Conservation (phyloP, 192 early-diverging fungal species). For the Backusella circina region DNA sequence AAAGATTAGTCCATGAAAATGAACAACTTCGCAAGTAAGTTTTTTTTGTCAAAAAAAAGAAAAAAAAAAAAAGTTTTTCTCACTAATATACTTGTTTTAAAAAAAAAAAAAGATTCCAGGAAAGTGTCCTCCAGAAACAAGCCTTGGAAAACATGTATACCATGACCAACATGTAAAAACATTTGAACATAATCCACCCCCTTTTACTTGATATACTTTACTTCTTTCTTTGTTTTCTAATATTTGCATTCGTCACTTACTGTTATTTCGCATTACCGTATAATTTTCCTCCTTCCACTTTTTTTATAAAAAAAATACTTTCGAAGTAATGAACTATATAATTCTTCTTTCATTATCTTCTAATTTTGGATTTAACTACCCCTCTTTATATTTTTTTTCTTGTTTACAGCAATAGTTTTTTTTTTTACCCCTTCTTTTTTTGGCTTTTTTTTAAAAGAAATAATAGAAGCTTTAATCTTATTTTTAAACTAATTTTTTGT, state of each 20-base stretch:
- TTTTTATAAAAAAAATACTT: not conserved
- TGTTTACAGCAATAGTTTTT: not conserved
- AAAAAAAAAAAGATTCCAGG: slow-evolving; percentile 26
- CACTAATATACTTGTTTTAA: not conserved
- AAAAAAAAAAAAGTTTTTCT: not conserved
- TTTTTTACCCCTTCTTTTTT: not conserved
- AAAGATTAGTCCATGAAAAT: slow-evolving; percentile 34
- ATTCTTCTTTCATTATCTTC: not conserved
- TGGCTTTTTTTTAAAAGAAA: not conserved
- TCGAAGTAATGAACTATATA: not conserved
- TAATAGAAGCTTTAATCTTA: not conserved
- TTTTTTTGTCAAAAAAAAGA: not conserved
- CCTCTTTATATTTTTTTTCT: not conserved
- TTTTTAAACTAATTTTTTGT: not conserved
- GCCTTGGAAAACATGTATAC: slow-evolving; percentile 38
- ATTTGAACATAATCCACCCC: slow-evolving; percentile 1
- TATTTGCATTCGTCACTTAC: slow-evolving; percentile 12
- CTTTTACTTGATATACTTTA: not conserved
- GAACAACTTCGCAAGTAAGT: slow-evolving; percentile 37
- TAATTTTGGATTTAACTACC: not conserved
- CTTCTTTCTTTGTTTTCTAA: not conserved
- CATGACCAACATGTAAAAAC: slow-evolving; percentile 23
- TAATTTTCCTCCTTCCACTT: not conserved
- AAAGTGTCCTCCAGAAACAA: slow-evolving; percentile 34
- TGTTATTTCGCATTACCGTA: not conserved